Evolutionary conservation across 1,284 basidiomycete species (phyloP).

Genomic region (Moniliella sp.): DNA sequence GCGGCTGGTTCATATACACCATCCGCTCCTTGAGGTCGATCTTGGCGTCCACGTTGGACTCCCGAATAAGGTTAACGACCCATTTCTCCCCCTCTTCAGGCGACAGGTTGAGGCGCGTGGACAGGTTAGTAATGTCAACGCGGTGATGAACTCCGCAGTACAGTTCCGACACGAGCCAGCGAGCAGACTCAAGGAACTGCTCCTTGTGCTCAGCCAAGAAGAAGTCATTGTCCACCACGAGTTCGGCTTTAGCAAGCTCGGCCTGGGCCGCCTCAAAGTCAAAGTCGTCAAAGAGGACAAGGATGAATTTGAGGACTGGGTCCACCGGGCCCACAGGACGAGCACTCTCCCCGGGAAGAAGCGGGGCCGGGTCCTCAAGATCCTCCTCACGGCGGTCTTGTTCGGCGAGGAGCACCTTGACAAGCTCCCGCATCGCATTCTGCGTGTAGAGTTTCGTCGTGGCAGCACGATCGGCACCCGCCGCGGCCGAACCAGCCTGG

Average conservation of each 20-base stretch:
- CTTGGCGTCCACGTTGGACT: conserved; percentile 88
- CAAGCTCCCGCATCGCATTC: conserved; percentile 27
- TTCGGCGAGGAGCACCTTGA: conserved; percentile 25
- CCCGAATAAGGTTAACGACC: conserved; percentile 93
- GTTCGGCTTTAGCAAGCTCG: conserved; percentile 56
- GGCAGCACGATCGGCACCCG: conserved; percentile 18
- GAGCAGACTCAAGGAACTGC: conserved; percentile 82
- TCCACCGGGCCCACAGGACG: too few species aligned
- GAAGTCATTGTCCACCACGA: conserved; percentile 72
- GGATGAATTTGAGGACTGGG: conserved; percentile 79
- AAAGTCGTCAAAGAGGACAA: conserved; percentile 76
- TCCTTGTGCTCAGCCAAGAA: conserved; percentile 73
- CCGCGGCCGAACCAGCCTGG: conserved; percentile 8
- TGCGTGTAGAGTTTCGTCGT: conserved; percentile 19
- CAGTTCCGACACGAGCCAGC: conserved; percentile 84
- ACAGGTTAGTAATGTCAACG: conserved; percentile 82
- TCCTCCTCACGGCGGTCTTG: conserved; percentile 54
- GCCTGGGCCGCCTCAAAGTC: conserved; percentile 72
- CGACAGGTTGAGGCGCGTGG: conserved; percentile 70
- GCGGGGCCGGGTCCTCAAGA: too few species aligned
- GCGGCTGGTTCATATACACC: conserved; percentile 77
- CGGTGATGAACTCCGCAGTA: conserved; percentile 92
- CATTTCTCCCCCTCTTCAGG: conserved; percentile 91
- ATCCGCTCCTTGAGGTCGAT: conserved; percentile 88
- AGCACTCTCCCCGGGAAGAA: too few species aligned